Conservation (phyloP, 148 eudicot genomes). For the Rheum nobile region DNA sequence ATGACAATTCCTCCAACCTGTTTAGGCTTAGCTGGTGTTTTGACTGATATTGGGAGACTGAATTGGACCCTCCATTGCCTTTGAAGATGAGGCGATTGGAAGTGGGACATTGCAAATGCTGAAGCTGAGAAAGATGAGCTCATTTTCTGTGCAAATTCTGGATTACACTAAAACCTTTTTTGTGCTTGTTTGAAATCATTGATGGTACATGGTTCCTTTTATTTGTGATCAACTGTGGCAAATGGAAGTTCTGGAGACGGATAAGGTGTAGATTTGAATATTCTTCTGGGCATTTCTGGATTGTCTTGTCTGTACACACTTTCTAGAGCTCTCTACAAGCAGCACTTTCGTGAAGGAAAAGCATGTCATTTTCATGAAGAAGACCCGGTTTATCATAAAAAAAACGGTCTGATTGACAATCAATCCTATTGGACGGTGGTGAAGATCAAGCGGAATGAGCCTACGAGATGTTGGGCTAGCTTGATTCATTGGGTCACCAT, state of each 20-base stretch:
- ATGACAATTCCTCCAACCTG: background rate
- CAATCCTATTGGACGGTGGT: background rate
- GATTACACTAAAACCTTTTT: background rate
- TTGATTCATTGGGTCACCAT: no score
- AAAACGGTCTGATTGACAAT: background rate
- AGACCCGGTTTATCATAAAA: background rate
- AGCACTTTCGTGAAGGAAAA: background rate
- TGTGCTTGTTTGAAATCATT: background rate
- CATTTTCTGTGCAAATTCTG: background rate
- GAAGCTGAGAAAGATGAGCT: constrained; percentile 2
- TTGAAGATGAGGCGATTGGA: background rate
- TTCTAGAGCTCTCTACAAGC: constrained; percentile 8
- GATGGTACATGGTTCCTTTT: background rate
- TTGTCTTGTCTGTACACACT: background rate
- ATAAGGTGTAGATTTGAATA: background rate
- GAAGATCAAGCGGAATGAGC: no score
- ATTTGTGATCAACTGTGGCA: background rate
- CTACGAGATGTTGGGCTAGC: no score
- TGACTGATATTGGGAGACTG: background rate
- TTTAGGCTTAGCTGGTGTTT: background rate
- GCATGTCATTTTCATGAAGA: background rate
- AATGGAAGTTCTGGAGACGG: constrained; percentile 1
- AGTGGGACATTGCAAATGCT: constrained; percentile 4
- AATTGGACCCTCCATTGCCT: background rate
- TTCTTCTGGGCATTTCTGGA: constrained; percentile 1